phyloP scores from a whole-genome alignment of 345 rosid genomes.

The Iberis pinnata region DNA sequence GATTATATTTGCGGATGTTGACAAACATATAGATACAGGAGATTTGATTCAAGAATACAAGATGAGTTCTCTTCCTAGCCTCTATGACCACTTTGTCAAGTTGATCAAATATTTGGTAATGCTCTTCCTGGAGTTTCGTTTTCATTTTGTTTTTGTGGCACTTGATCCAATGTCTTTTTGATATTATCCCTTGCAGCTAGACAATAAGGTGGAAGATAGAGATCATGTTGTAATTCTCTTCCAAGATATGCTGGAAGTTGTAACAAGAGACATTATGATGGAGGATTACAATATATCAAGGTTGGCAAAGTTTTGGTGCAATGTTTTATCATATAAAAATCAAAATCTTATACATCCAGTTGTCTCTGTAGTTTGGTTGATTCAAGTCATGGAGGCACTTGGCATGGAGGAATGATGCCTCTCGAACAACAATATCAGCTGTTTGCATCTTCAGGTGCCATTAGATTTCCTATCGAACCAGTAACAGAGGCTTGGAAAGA shows the following conservation, averaged over 20 bases:
- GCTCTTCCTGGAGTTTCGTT: conserved; percentile 8
- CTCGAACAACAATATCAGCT: conserved; percentile 62
- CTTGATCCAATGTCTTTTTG: conserved; percentile 16
- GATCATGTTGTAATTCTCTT: conserved; percentile 87
- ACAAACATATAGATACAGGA: conserved; percentile 36
- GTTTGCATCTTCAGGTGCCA: conserved; percentile 92
- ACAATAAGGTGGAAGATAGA: conserved; percentile 64
- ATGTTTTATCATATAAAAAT: conserved; percentile 3
- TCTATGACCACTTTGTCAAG: conserved; percentile 75
- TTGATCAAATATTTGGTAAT: conserved; percentile 81
- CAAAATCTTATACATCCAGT: conserved; percentile 17
- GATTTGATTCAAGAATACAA: conserved; percentile 48
- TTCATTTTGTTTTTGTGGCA: background rate
- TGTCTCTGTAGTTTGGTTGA: conserved; percentile 53
- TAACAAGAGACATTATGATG: conserved; percentile 78
- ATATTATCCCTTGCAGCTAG: conserved; percentile 43
- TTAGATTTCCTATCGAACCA: conserved; percentile 65
- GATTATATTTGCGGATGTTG: conserved; percentile 52
- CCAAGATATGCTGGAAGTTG: conserved; percentile 98
- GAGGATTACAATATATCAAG: conserved; percentile 56
- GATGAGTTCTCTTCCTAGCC: conserved; percentile 89
- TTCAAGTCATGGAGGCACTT: conserved; percentile 62
- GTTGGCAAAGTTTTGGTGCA: conserved; percentile 35
- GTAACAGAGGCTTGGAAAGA: conserved; percentile 93
- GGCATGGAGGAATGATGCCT: conserved; percentile 54